Percentiles rank a stretch among this genome's conserved stretches.
Evolutionary conservation across 148 eudicot species (phyloP).

Genomic region (Vaccinium vitisidaea): DNA sequence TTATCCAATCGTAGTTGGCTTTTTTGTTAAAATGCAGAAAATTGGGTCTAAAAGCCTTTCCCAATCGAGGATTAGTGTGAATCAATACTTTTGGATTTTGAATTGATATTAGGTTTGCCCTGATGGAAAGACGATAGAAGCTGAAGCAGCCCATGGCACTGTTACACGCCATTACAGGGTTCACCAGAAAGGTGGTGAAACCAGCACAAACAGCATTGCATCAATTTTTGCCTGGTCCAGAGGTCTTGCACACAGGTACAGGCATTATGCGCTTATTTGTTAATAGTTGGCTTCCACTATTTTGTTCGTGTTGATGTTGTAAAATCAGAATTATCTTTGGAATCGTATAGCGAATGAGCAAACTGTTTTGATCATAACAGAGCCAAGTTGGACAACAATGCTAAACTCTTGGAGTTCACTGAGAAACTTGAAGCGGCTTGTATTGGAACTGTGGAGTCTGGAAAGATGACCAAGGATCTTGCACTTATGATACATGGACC

Average conservation of each 20-base stretch:
- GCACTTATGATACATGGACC: constrained; percentile 84
- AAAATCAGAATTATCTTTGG: neutral
- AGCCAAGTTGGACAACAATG: constrained; percentile 76
- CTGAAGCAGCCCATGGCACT: constrained; percentile 64
- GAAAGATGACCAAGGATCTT: constrained; percentile 99
- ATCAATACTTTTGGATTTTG: neutral
- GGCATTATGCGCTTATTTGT: constrained; percentile 4
- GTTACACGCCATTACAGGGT: constrained; percentile 51
- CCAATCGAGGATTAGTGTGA: neutral
- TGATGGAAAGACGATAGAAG: constrained; percentile 55
- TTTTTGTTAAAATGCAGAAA: neutral
- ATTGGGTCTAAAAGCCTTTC: neutral
- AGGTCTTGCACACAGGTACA: constrained; percentile 49
- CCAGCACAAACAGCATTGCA: constrained; percentile 59
- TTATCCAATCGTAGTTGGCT: neutral
- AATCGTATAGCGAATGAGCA: neutral
- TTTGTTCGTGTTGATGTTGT: neutral
- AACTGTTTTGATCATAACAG: constrained; percentile 30
- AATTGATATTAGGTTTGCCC: constrained; percentile 39
- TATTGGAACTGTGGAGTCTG: constrained; percentile 77
- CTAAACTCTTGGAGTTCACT: constrained; percentile 66
- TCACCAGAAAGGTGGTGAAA: constrained; percentile 59
- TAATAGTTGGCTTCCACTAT: neutral
- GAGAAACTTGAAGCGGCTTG: constrained; percentile 89
- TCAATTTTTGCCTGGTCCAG: constrained; percentile 57